These are phyloP conservation scores for Xylariaceae sp. DNA, from an alignment of 2,329 filamentous ascomycete species.

Conservation along the genomic window DNA sequence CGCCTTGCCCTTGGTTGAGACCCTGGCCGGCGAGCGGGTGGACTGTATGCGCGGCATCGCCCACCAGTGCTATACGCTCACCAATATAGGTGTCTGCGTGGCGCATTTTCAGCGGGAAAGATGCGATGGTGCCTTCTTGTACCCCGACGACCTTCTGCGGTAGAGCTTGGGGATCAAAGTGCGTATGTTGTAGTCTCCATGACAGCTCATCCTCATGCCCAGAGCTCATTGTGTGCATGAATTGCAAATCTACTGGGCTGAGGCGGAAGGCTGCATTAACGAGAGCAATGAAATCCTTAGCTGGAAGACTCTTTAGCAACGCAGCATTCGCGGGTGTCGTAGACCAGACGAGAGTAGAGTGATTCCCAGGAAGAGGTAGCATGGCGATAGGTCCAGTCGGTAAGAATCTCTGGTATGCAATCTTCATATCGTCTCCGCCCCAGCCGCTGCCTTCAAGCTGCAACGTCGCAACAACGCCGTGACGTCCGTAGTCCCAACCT, in stretches of 20 bases:
- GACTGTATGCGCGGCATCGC: constrained; percentile 93
- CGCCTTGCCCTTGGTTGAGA: constrained; percentile 89
- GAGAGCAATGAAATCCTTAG: constrained; percentile 79
- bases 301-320: constrained; percentile 75
- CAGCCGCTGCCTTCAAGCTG: constrained; percentile 68
- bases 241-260: constrained; percentile 77
- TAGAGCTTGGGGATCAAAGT: constrained; percentile 56
- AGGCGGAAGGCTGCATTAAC: constrained; percentile 95
- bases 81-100: constrained; percentile 94
- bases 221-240: constrained; percentile 70
- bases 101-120: constrained; percentile 88
- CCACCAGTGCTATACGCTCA: constrained; percentile 88
- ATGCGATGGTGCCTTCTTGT: constrained; percentile 80
- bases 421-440: constrained; percentile 64
- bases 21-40: constrained; percentile 95
- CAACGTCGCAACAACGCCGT: constrained; percentile 90
- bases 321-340: constrained; percentile 83
- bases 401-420: constrained; percentile 93
- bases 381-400: constrained; percentile 91
- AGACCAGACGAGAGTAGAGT: constrained; percentile 91
- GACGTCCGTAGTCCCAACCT: constrained; percentile 92
- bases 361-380: constrained; percentile 83
- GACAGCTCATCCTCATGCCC: constrained; percentile 75
- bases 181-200: constrained; percentile 82
- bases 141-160: constrained; percentile 73